phyloP scores from a whole-genome alignment of 1,284 basidiomycete species.

The Cutaneotrichosporon cutaneum region DNA sequence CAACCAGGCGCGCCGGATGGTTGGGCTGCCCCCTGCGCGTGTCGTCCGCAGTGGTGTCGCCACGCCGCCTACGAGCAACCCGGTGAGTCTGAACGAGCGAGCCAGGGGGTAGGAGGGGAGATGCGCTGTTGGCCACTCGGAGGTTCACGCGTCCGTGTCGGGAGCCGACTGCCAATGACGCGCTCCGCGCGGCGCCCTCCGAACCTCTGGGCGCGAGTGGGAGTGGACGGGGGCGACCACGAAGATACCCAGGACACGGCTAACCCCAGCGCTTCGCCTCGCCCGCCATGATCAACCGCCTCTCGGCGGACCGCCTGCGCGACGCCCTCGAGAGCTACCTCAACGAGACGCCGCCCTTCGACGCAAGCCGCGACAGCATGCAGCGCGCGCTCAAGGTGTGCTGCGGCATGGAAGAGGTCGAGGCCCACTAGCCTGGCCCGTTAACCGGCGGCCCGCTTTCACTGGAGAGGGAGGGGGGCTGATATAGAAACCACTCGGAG shows the following conservation, averaged over 20 bases:
- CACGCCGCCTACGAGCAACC: neutral
- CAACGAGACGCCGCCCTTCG: constrained; percentile 24
- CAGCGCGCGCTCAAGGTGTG: constrained; percentile 24
- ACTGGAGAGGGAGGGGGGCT: too few species aligned
- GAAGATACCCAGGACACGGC: neutral
- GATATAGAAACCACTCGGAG: too few species aligned
- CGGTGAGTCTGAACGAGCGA: constrained; percentile 7
- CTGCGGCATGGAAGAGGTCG: constrained; percentile 25
- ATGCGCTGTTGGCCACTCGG: neutral
- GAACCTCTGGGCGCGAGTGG: neutral
- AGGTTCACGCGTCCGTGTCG: too few species aligned
- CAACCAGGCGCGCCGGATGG: constrained; percentile 24
- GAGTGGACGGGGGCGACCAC: too few species aligned
- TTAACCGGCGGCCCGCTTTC: too few species aligned
- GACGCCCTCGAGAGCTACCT: constrained; percentile 25
- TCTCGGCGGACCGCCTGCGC: constrained; percentile 22
- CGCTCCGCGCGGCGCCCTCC: neutral
- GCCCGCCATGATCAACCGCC: constrained; percentile 16
- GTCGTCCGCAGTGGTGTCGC: constrained; percentile 1
- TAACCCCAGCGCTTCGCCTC: constrained; percentile 15
- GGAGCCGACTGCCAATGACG: too few species aligned
- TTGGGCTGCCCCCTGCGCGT: constrained; percentile 22
- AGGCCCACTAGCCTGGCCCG: too few species aligned
- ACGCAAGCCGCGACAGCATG: constrained; percentile 20
- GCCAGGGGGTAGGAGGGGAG: neutral